Evolutionary conservation across 1,139 yeast genomes (phyloP).

Genomic region (Protomyces macrosporus): DNA sequence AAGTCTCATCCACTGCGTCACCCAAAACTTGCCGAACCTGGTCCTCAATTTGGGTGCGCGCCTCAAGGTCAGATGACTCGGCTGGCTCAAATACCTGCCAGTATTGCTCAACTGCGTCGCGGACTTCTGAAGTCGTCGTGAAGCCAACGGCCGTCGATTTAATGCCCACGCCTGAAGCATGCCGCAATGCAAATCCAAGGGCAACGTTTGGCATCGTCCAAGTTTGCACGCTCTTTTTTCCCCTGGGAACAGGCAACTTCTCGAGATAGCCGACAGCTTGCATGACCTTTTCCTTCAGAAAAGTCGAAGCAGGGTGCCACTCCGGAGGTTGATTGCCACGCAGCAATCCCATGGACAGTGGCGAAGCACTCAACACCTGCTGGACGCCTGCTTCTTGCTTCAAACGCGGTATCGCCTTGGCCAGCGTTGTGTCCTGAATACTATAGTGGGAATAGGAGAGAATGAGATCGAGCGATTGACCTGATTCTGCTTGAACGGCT

Average conservation of each 20-base stretch:
- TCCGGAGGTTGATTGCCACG: conserved; percentile 60
- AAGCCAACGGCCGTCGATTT: conserved; percentile 18
- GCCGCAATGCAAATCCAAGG: conserved; percentile 63
- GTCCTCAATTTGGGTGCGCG: not conserved
- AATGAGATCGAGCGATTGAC: conserved; percentile 61
- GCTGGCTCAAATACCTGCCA: conserved; percentile 2
- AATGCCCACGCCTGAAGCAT: conserved; percentile 30
- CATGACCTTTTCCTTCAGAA: conserved; percentile 43
- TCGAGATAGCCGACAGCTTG: conserved; percentile 54
- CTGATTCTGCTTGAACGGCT: conserved; percentile 40
- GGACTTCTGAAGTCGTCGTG: conserved; percentile 5
- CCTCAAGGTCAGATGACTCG: not conserved
- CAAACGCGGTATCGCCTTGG: conserved; percentile 49
- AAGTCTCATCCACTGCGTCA: conserved; percentile 13
- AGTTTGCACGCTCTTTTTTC: conserved; percentile 41
- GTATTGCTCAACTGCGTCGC: conserved; percentile 5
- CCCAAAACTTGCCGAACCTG: conserved; percentile 1
- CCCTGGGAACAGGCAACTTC: not conserved
- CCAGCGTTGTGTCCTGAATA: conserved; percentile 64
- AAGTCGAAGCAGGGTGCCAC: conserved; percentile 76
- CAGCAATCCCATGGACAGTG: conserved; percentile 79
- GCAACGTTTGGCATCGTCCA: conserved; percentile 77
- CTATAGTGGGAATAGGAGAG: conserved; percentile 79
- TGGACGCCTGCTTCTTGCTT: conserved; percentile 47
- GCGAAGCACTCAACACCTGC: conserved; percentile 69